Conservation (phyloP, 2,329 filamentous ascomycete species). For the Claviceps paspali region DNA sequence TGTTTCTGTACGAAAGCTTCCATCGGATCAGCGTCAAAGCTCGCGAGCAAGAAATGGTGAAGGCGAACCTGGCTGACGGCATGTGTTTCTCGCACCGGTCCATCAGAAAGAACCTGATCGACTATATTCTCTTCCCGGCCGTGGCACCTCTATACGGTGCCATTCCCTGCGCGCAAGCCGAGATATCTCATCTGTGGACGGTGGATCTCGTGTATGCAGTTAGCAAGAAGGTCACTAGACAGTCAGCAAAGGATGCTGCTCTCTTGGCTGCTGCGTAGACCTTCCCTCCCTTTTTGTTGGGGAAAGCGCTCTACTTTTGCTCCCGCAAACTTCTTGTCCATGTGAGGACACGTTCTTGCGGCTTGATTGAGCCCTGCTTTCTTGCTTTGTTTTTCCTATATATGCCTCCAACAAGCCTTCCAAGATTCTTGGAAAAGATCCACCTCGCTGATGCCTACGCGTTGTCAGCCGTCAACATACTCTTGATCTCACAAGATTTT, state of each 20-base stretch:
- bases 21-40: conserved; percentile 44
- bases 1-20: conserved; percentile 53
- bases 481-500: too few relatives aligned
- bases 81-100: conserved; percentile 49
- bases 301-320: too few relatives aligned
- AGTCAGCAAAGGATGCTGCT: conserved; percentile 26
- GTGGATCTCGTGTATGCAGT: conserved; percentile 55
- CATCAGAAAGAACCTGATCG: conserved; percentile 39
- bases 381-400: background rate
- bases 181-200: conserved; percentile 56
- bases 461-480: too few relatives aligned
- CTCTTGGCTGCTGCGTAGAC: background rate
- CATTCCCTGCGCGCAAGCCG: conserved; percentile 51
- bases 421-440: too few relatives aligned
- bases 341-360: too few relatives aligned
- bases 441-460: too few relatives aligned
- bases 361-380: too few relatives aligned
- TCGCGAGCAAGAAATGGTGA: conserved; percentile 51
- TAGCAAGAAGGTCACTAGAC: conserved; percentile 50
- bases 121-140: conserved; percentile 50
- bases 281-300: too few relatives aligned
- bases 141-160: conserved; percentile 54
- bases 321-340: too few relatives aligned
- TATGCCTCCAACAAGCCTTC: too few relatives aligned
- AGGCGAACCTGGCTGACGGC: conserved; percentile 46